Conservation (phyloP, 306 rosid species). For the Sphenostylis stenocarpa region DNA sequence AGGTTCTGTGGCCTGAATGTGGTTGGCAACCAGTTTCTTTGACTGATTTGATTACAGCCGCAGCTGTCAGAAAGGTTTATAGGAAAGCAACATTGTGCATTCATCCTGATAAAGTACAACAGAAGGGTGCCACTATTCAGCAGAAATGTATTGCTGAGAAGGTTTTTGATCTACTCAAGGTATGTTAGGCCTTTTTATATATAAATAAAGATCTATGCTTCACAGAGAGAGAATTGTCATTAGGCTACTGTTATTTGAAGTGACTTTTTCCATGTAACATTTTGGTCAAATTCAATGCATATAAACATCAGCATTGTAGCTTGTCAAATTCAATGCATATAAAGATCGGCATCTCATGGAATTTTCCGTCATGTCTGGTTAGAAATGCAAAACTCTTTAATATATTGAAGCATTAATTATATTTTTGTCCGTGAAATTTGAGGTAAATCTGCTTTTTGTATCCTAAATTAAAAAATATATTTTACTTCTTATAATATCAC, state of each 20-base stretch:
- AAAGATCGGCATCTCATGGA: neutral
- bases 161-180: slow-evolving; percentile 96
- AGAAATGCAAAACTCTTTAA: neutral
- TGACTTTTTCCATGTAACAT: neutral
- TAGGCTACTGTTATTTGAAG: neutral
- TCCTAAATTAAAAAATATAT: too few species aligned
- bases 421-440: neutral
- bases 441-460: neutral
- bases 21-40: slow-evolving; percentile 97
- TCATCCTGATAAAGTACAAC: slow-evolving; percentile 99
- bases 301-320: neutral
- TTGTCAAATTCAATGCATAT: neutral
- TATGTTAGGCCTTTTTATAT: slow-evolving; percentile 33
- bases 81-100: slow-evolving; percentile 95
- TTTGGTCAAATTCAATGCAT: slow-evolving; percentile 2
- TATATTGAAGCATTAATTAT: neutral
- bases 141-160: slow-evolving; percentile 94
- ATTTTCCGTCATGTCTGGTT: neutral
- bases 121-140: slow-evolving; percentile 95
- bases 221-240: neutral
- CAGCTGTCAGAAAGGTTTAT: slow-evolving; percentile 76
- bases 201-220: neutral
- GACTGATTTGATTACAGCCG: slow-evolving; percentile 80
- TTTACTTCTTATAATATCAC: too few species aligned
- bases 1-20: slow-evolving; percentile 98